Evolutionary conservation across 129 eudicot species (phyloP).

Genomic region (Heracleum sosnowskyi): DNA sequence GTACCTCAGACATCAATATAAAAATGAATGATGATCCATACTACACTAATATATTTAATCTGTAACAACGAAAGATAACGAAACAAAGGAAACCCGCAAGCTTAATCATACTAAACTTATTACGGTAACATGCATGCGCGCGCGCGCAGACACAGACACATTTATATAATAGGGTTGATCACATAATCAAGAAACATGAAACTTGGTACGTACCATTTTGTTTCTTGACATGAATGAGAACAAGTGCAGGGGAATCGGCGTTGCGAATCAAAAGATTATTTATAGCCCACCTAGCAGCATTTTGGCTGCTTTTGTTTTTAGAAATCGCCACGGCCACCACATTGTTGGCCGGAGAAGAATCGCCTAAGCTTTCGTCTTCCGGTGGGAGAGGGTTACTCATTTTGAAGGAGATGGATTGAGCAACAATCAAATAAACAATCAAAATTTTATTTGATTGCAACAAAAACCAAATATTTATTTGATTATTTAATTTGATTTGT

Average conservation of each 20-base stretch:
- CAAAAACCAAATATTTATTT: background rate
- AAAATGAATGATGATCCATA: background rate
- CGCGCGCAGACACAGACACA: background rate
- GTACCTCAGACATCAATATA: background rate
- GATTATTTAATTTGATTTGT: background rate
- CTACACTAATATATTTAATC: background rate
- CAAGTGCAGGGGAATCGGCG: background rate
- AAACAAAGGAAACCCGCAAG: background rate
- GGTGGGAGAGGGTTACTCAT: background rate
- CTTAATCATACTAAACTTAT: background rate
- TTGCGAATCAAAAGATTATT: constrained; percentile 23
- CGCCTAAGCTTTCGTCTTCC: background rate
- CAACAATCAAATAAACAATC: background rate
- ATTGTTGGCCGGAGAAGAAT: constrained; percentile 1
- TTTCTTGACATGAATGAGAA: constrained; percentile 33
- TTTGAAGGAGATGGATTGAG: background rate
- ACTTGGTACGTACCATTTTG: constrained; percentile 36
- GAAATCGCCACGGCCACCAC: constrained; percentile 38
- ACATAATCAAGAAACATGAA: background rate
- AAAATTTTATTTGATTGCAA: background rate
- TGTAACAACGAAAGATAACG: too few relatives aligned
- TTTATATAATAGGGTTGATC: background rate
- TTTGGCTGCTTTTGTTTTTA: constrained; percentile 28
- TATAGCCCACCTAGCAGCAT: constrained; percentile 49
- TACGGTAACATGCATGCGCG: background rate